These are phyloP conservation scores for Verbascum thapsus DNA, from an alignment of 257 asterid genomes.

Conservation along the genomic window DNA sequence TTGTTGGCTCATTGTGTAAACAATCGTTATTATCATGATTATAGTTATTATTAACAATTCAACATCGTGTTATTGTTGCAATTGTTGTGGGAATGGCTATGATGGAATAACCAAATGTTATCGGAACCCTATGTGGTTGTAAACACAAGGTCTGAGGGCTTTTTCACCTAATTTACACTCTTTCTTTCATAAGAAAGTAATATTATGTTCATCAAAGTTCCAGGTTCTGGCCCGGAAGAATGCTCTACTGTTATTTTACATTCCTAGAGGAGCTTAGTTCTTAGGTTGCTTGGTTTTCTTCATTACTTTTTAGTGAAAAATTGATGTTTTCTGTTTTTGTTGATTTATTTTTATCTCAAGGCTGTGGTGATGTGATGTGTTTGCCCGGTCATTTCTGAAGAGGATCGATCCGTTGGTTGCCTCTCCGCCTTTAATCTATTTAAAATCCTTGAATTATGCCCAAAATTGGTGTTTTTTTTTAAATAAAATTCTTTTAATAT, in stretches of 20 bases:
- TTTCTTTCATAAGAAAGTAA: not conserved
- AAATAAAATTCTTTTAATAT: too few relatives aligned
- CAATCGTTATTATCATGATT: too few relatives aligned
- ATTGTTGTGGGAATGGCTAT: conserved; percentile 12
- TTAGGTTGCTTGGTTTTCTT: not conserved
- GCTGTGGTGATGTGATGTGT: too few relatives aligned
- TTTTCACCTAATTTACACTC: not conserved
- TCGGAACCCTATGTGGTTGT: not conserved
- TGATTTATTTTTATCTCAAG: too few relatives aligned
- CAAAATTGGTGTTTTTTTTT: too few relatives aligned
- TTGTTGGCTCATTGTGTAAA: not conserved
- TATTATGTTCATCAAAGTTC: not conserved
- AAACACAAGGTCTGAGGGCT: conserved; percentile 3
- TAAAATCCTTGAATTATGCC: too few relatives aligned
- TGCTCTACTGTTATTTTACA: not conserved
- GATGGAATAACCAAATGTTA: not conserved
- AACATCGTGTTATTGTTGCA: not conserved
- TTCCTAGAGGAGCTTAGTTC: not conserved
- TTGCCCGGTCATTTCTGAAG: too few relatives aligned
- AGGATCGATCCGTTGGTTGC: too few relatives aligned
- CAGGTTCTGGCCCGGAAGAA: not conserved
- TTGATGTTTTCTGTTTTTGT: too few relatives aligned
- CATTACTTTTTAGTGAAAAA: too few relatives aligned
- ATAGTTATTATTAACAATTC: not conserved
- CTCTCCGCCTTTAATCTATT: too few relatives aligned